phyloP scores from a whole-genome alignment of 2,329 filamentous ascomycete species.

The Xylariaceae sp. region DNA sequence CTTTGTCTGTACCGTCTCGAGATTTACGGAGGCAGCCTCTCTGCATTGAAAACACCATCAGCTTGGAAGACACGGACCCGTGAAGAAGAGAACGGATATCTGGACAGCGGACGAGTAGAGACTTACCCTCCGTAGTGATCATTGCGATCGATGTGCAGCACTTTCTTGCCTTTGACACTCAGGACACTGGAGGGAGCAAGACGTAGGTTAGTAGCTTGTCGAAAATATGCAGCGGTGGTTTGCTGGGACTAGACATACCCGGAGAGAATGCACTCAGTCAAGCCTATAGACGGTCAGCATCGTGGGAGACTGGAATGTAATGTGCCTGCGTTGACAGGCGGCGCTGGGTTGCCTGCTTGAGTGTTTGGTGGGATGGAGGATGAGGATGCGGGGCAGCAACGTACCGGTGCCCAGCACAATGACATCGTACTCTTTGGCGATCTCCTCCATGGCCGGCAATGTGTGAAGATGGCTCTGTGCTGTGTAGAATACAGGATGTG shows the following conservation, averaged over 20 bases:
- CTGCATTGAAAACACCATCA: constrained; percentile 44
- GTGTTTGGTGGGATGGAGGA: neutral
- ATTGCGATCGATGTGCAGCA: constrained; percentile 97
- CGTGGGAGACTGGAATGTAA: constrained; percentile 11
- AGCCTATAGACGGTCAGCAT: constrained; percentile 52
- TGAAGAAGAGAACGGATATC: constrained; percentile 10
- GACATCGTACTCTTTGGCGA: constrained; percentile 97
- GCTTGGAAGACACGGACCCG: constrained; percentile 24
- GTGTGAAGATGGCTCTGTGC: constrained; percentile 22
- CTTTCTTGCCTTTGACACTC: constrained; percentile 98
- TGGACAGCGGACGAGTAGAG: constrained; percentile 9
- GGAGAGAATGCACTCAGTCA: constrained; percentile 98
- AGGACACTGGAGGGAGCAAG: constrained; percentile 63
- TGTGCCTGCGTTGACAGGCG: constrained; percentile 6
- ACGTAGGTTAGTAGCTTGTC: constrained; percentile 6
- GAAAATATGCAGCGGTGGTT: neutral
- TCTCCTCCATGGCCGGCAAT: constrained; percentile 79
- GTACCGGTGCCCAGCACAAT: constrained; percentile 96
- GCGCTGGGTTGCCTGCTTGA: neutral
- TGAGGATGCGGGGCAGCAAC: constrained; percentile 37
- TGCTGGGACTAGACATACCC: constrained; percentile 59
- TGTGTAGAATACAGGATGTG: constrained; percentile 21
- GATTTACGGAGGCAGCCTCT: constrained; percentile 94
- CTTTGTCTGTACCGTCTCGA: constrained; percentile 70
- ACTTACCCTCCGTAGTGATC: constrained; percentile 96